Evolutionary conservation across 2,329 filamentous ascomycete species (phyloP).

Genomic region (Delphinella strobiligena): DNA sequence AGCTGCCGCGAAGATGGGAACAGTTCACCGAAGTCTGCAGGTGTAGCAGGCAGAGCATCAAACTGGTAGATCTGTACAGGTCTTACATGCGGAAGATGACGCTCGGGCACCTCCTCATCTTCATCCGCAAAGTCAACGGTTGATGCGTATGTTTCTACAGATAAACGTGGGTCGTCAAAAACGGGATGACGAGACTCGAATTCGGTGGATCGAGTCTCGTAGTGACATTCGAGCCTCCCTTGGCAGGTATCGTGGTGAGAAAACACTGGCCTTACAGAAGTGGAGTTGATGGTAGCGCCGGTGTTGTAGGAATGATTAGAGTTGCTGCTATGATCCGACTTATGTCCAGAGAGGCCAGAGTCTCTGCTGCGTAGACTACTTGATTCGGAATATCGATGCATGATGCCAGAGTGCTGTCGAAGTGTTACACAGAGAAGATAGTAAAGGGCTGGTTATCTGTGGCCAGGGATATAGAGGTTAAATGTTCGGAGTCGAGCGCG

Average conservation of each 20-base stretch:
- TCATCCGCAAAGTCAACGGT: conserved; percentile 48
- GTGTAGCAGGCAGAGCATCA: conserved; percentile 63
- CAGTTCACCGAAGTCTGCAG: conserved; percentile 68
- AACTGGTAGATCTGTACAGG: conserved; percentile 47
- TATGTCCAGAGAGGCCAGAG: conserved; percentile 4
- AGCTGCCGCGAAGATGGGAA: conserved; percentile 79
- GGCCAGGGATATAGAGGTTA: too few species aligned
- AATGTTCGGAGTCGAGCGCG: too few species aligned
- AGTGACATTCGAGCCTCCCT: conserved; percentile 10
- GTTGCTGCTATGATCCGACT: conserved; percentile 10
- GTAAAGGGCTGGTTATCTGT: too few species aligned
- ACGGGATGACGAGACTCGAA: too few species aligned
- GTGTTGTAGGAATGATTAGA: conserved; percentile 13
- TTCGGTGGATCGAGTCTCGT: too few species aligned
- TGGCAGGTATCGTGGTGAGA: conserved; percentile 17
- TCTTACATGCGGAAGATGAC: conserved; percentile 48
- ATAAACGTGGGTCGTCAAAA: conserved; percentile 40
- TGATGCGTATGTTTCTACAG: conserved; percentile 71
- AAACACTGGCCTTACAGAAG: conserved; percentile 13
- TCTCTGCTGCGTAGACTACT: conserved; percentile 5
- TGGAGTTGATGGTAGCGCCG: conserved; percentile 10
- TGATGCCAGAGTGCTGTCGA: conserved; percentile 1
- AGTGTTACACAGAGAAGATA: too few species aligned
- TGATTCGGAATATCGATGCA: conserved; percentile 3
- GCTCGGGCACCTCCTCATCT: conserved; percentile 34